phyloP scores from a whole-genome alignment of 1,284 basidiomycete genomes.

The Cryptococcus sp. region DNA sequence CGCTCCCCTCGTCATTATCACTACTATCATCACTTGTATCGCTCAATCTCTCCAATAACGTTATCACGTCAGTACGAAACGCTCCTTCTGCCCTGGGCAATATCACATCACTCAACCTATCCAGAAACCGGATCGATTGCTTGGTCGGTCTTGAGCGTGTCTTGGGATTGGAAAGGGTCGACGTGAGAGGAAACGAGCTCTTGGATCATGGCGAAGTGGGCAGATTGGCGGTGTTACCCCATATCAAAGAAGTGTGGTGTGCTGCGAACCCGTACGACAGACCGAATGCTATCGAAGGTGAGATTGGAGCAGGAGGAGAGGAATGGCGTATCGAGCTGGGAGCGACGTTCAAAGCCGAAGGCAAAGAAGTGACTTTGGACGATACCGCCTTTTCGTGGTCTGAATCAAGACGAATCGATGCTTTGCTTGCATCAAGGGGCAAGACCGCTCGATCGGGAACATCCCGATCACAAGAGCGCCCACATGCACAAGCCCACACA shows the following conservation, averaged over 20 bases:
- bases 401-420: slow-evolving; percentile 64
- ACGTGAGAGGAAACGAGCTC: slow-evolving; percentile 79
- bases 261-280: slow-evolving; percentile 72
- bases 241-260: slow-evolving; percentile 74
- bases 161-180: slow-evolving; percentile 75
- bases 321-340: slow-evolving; percentile 76
- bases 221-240: slow-evolving; percentile 74
- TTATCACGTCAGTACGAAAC: slow-evolving; percentile 91
- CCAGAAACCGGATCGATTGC: slow-evolving; percentile 85
- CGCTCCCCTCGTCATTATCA: slow-evolving; percentile 62
- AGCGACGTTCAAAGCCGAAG: slow-evolving; percentile 77
- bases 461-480: neutral
- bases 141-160: slow-evolving; percentile 91
- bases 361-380: slow-evolving; percentile 70
- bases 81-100: slow-evolving; percentile 81
- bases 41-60: slow-evolving; percentile 89
- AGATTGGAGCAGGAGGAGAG: slow-evolving; percentile 58
- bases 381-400: slow-evolving; percentile 71
- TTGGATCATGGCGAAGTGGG: slow-evolving; percentile 84
- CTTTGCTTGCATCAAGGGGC: slow-evolving; percentile 21
- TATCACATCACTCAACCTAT: slow-evolving; percentile 72
- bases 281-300: too few species aligned
- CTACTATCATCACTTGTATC: slow-evolving; percentile 74
- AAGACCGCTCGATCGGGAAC: neutral
- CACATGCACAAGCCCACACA: neutral